These are phyloP conservation scores for Blastobotrys peoriensis DNA, from an alignment of 805 yeast genomes.

Conservation along the genomic window DNA sequence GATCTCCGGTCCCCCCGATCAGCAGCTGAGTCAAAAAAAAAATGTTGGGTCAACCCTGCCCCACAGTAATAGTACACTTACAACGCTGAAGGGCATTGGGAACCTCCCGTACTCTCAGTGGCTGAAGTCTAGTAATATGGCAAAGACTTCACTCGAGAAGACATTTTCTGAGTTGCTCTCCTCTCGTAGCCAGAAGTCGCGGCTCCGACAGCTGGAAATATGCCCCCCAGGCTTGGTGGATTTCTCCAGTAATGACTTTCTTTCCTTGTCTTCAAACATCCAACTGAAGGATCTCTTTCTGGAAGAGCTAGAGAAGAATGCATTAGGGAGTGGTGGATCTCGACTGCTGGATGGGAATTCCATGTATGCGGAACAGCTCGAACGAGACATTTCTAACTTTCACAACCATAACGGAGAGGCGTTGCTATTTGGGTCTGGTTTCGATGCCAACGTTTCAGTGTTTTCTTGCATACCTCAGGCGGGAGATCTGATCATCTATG, in stretches of 20 bases:
- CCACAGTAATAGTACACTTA: too few species aligned
- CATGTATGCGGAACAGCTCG: constrained; percentile 16
- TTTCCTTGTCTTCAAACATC: constrained; percentile 12
- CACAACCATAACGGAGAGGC: constrained; percentile 14
- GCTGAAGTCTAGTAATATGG: too few species aligned
- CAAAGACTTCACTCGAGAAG: constrained; percentile 1
- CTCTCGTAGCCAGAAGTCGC: constrained; percentile 3
- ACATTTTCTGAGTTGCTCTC: neutral
- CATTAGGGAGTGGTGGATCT: constrained; percentile 23
- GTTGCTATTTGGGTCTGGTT: constrained; percentile 22
- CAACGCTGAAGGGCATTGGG: too few species aligned
- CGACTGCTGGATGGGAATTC: constrained; percentile 23
- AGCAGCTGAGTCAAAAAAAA: neutral
- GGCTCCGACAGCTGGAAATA: constrained; percentile 5
- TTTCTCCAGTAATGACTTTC: constrained; percentile 23
- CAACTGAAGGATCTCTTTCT: constrained; percentile 10
- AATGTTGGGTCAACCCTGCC: neutral
- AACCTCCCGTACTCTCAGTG: too few species aligned
- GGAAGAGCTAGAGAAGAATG: constrained; percentile 6
- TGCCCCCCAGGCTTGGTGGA: constrained; percentile 11
- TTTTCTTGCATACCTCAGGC: constrained; percentile 22
- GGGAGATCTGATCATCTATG: constrained; percentile 20
- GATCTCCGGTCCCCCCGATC: neutral
- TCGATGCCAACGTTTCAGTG: constrained; percentile 21
- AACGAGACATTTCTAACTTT: constrained; percentile 14